These are phyloP conservation scores for Saccharomyces paradoxus DNA, from an alignment of 805 yeast species.

Conservation along the genomic window DNA sequence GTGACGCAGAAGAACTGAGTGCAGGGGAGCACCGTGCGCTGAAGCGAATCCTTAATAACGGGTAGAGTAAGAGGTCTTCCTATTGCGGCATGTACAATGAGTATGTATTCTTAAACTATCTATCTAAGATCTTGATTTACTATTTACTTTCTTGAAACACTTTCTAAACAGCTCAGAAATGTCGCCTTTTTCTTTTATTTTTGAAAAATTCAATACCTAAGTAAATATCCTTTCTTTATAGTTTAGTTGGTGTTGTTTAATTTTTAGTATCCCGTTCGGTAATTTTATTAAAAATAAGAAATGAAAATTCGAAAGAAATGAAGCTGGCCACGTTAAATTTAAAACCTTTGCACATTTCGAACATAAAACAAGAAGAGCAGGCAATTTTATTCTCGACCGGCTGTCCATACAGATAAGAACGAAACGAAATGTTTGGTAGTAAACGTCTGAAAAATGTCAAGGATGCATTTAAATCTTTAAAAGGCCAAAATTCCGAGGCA, in stretches of 20 bases:
- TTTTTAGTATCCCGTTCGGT: not conserved
- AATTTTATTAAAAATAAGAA: not conserved
- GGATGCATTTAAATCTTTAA: slow-evolving; percentile 26
- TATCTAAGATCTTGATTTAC: not conserved
- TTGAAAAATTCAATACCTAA: not conserved
- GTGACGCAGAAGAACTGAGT: slow-evolving; percentile 24
- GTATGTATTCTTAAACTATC: not conserved
- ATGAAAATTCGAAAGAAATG: not conserved
- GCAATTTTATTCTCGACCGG: not conserved
- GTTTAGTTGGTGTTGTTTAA: not conserved
- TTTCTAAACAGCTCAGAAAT: not conserved
- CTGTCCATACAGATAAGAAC: not conserved
- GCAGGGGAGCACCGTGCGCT: not conserved
- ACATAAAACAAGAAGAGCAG: not conserved
- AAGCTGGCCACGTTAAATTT: not conserved
- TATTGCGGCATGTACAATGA: not conserved
- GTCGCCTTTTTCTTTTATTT: not conserved
- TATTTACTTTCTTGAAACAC: not conserved
- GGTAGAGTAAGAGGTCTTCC: not conserved
- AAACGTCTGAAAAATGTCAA: slow-evolving; percentile 28
- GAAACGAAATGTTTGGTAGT: slow-evolving; percentile 28
- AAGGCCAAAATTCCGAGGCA: not conserved
- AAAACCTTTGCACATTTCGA: not conserved
- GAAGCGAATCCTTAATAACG: not conserved
- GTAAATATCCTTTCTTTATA: not conserved